phyloP scores from a whole-genome alignment of 2,329 filamentous ascomycete species.

The Colletotrichum theobromicola region DNA sequence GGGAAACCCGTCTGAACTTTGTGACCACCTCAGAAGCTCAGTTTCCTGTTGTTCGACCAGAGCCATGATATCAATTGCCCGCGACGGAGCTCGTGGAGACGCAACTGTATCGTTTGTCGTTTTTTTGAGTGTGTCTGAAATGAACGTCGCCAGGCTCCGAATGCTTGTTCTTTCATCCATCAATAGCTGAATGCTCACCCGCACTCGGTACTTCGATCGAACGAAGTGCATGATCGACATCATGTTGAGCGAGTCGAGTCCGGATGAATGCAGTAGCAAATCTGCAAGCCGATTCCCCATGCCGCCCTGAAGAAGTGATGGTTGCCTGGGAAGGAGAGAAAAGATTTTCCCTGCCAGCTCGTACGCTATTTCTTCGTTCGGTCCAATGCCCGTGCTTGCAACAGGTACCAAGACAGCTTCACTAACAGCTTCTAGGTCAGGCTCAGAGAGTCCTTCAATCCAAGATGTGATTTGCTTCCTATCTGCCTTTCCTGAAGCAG shows the following conservation, averaged over 20 bases:
- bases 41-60: background rate
- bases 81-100: accelerated
- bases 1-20: background rate
- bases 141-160: background rate
- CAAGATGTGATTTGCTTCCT: background rate
- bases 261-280: background rate
- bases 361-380: background rate
- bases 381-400: background rate
- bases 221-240: constrained; percentile 18
- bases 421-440: background rate
- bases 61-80: background rate
- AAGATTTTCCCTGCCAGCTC: background rate
- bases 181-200: constrained; percentile 6
- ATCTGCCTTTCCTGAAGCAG: background rate
- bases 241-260: constrained; percentile 13
- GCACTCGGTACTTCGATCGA: background rate
- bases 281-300: background rate
- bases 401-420: accelerated
- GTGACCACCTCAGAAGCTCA: background rate
- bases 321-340: background rate
- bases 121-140: background rate
- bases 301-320: background rate
- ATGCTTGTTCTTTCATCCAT: constrained; percentile 7
- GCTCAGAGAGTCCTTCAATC: background rate
- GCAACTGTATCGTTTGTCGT: accelerated